Evolutionary conservation across 768 basidiomycete species (phyloP).

Genomic region (Psilocybe cubensis): DNA sequence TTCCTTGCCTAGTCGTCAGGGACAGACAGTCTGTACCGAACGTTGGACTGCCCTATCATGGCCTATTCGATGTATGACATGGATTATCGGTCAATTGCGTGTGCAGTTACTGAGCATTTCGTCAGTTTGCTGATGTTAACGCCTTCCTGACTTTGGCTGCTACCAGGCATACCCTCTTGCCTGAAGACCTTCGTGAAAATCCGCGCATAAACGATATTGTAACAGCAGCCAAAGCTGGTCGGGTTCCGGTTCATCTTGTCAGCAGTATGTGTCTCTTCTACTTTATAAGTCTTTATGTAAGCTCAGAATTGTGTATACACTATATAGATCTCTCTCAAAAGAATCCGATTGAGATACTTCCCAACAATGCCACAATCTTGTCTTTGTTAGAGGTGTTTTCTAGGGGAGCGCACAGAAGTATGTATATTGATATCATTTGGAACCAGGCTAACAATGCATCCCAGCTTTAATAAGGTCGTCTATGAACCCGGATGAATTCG

Average conservation of each 20-base stretch:
- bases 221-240: slow-evolving; percentile 72
- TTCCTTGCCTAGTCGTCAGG: slow-evolving; percentile 68
- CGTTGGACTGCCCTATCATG: slow-evolving; percentile 41
- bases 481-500: slow-evolving; percentile 45
- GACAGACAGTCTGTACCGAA: slow-evolving; percentile 24
- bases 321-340: slow-evolving; percentile 79
- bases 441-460: not conserved
- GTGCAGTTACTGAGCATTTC: slow-evolving; percentile 4
- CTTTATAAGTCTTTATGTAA: not conserved
- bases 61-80: slow-evolving; percentile 74
- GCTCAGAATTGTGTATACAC: not conserved
- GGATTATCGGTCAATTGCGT: not conserved
- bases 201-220: slow-evolving; percentile 70
- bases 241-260: slow-evolving; percentile 74
- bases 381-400: slow-evolving; percentile 69
- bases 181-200: slow-evolving; percentile 63
- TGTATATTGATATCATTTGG: slow-evolving; percentile 10
- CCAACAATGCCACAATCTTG: slow-evolving; percentile 65
- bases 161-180: slow-evolving; percentile 68
- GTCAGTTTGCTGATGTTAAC: slow-evolving; percentile 83
- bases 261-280: slow-evolving; percentile 59
- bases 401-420: slow-evolving; percentile 74
- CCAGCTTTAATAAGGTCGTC: slow-evolving; percentile 61
- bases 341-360: slow-evolving; percentile 70
- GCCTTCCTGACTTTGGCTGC: slow-evolving; percentile 87